Evolutionary conservation across 305 asterid species (phyloP).

Genomic region (Withania somnifera): DNA sequence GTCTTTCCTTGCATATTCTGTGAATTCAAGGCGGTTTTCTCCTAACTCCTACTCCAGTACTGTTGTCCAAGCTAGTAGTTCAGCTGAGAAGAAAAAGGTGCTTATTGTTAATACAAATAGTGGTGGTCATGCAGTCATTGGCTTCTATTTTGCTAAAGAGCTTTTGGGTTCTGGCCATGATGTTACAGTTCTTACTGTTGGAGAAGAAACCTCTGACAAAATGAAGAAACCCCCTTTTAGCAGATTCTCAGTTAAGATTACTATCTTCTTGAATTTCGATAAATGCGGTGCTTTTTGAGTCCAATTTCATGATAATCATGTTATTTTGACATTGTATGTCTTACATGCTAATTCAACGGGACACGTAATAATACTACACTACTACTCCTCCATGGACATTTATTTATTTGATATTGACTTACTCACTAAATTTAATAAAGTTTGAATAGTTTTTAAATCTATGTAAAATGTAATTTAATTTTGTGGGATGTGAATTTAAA

Average conservation of each 20-base stretch:
- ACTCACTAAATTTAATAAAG: too few relatives aligned
- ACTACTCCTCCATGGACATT: too few relatives aligned
- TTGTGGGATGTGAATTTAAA: too few relatives aligned
- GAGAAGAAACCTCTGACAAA: constrained; percentile 82
- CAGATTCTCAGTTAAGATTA: constrained; percentile 67
- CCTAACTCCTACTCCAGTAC: constrained; percentile 4
- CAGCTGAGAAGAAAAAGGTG: constrained; percentile 68
- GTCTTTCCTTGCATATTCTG: constrained; percentile 19
- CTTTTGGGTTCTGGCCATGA: constrained; percentile 65
- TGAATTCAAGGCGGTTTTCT: constrained; percentile 19
- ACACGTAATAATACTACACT: not conserved
- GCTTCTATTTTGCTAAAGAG: constrained; percentile 83
- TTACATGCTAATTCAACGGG: too few relatives aligned
- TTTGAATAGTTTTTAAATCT: too few relatives aligned
- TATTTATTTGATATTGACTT: too few relatives aligned
- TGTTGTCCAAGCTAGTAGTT: constrained; percentile 31
- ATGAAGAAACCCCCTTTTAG: constrained; percentile 97
- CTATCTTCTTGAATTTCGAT: not conserved
- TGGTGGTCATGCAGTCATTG: constrained; percentile 95
- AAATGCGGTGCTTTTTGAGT: not conserved
- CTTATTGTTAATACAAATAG: constrained; percentile 80
- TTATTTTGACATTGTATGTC: not conserved
- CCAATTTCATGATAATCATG: not conserved
- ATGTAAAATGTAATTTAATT: too few relatives aligned
- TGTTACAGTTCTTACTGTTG: constrained; percentile 75